Conservation (phyloP, 192 early-diverging fungal genomes). For the Dimargaris xerosporica region DNA sequence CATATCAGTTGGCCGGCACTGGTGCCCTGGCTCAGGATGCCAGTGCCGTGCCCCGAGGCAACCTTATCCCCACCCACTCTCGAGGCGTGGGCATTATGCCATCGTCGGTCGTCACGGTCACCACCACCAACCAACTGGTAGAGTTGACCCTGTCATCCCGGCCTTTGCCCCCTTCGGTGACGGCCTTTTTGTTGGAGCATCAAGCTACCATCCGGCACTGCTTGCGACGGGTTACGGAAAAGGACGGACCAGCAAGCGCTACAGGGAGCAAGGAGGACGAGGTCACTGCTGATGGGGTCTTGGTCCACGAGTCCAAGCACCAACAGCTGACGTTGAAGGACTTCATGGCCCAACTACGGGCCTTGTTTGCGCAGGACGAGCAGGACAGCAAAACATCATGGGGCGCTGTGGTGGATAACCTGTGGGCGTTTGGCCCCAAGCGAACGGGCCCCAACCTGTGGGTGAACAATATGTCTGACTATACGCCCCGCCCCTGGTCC, state of each 20-base stretch:
- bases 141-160: conserved; percentile 23
- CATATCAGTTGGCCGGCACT: conserved; percentile 13
- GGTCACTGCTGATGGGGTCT: no score
- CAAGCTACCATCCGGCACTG: conserved; percentile 22
- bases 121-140: conserved; percentile 26
- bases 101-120: conserved; percentile 15
- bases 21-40: background rate
- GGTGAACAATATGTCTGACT: conserved; percentile 44
- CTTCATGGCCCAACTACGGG: conserved; percentile 13
- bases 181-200: conserved; percentile 21
- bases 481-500: conserved; percentile 19
- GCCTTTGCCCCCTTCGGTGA: conserved; percentile 25
- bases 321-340: conserved; percentile 13
- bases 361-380: conserved; percentile 21
- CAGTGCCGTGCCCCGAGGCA: background rate
- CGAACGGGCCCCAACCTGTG: conserved; percentile 66
- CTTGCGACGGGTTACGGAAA: background rate
- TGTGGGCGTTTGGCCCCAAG: conserved; percentile 75
- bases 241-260: no score
- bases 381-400: conserved; percentile 13
- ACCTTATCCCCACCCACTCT: no score
- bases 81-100: no score
- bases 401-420: conserved; percentile 27
- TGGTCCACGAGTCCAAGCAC: conserved; percentile 3
- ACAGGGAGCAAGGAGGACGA: no score